A percentile compares a stretch with the other conserved stretches of the same genome.
phyloP scores from a whole-genome alignment of 176 grass and related monocot species.

The Eleusine coracana region DNA sequence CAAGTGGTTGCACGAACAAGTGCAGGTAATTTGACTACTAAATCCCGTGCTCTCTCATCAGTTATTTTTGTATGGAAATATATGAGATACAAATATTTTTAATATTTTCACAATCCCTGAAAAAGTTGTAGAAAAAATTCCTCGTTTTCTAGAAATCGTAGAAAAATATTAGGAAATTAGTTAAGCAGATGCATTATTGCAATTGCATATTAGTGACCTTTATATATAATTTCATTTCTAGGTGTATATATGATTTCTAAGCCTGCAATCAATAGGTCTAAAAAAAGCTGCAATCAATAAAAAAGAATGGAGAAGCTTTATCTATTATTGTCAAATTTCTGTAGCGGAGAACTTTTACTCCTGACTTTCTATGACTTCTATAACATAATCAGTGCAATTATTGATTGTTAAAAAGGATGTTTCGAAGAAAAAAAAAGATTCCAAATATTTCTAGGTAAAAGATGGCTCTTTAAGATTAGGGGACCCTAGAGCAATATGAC shows the following conservation, averaged over 20 bases:
- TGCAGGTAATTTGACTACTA: slow-evolving; percentile 58
- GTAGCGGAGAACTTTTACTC: not conserved
- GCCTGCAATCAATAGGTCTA: slow-evolving; percentile 10
- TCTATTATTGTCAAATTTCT: slow-evolving; percentile 8
- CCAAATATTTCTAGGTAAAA: slow-evolving; percentile 3
- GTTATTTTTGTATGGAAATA: not conserved
- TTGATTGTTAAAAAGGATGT: slow-evolving; percentile 29
- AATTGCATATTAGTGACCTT: not conserved
- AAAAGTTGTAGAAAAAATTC: not conserved
- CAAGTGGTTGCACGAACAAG: slow-evolving; percentile 92
- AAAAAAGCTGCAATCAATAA: slow-evolving; percentile 3
- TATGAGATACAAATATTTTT: not conserved
- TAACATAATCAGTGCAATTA: slow-evolving; percentile 41
- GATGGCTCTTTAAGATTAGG: slow-evolving; percentile 14
- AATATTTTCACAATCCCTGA: not conserved
- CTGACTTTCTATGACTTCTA: not conserved
- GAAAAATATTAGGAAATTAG: not conserved
- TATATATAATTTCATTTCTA: not conserved
- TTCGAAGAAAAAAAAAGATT: slow-evolving; percentile 1
- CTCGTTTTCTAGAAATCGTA: not conserved
- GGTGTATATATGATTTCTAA: slow-evolving; percentile 5
- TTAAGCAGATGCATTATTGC: not conserved
- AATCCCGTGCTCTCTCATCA: not conserved
- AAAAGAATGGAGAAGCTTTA: slow-evolving; percentile 20
- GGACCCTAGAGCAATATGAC: not conserved